Conservation (phyloP, 768 basidiomycete species). For the Rhodotorula kratochvilovae region DNA sequence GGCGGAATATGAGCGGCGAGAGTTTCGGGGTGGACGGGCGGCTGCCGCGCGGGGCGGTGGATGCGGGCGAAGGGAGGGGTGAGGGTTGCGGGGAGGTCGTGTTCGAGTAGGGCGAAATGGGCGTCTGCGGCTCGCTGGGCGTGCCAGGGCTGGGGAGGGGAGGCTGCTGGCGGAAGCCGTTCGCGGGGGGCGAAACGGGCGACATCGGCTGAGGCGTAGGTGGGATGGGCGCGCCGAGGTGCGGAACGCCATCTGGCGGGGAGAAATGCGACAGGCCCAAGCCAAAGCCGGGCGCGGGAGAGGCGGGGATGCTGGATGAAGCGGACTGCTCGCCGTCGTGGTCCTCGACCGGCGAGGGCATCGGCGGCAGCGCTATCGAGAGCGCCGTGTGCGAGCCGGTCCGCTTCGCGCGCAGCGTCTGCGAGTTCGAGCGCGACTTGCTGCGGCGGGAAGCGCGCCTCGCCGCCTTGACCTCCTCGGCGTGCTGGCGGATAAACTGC, state of each 20-base stretch:
- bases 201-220: neutral
- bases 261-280: neutral
- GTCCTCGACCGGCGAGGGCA: neutral
- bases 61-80: neutral
- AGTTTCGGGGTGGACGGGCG: neutral
- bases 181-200: neutral
- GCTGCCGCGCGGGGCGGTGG: neutral
- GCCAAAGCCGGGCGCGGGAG: neutral
- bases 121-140: neutral
- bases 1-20: neutral
- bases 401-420: neutral
- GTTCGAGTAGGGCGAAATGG: neutral
- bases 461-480: conserved; percentile 14
- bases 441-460: neutral
- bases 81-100: conserved; percentile 6
- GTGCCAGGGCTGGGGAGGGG: neutral
- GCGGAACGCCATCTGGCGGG: neutral
- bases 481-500: conserved; percentile 5
- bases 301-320: neutral
- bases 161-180: neutral
- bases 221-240: neutral
- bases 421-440: neutral
- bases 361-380: neutral
- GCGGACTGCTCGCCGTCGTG: neutral
- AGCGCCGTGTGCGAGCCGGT: conserved; percentile 4